phyloP scores from a whole-genome alignment of 2,329 filamentous ascomycete genomes.

The Pyrenochaeta sp. region DNA sequence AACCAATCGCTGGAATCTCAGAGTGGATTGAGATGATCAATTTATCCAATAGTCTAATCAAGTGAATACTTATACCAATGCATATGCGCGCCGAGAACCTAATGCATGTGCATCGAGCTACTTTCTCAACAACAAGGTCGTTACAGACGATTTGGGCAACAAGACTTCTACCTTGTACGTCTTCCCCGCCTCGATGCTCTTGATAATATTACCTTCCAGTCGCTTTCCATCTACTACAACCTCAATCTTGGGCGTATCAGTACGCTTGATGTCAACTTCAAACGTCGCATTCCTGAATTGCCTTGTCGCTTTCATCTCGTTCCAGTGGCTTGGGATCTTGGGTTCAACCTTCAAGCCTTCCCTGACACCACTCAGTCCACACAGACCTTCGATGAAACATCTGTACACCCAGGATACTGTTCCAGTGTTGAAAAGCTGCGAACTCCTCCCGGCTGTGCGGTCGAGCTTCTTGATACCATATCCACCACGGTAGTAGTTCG shows the following conservation, averaged over 20 bases:
- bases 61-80: background rate
- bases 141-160: background rate
- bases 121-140: background rate
- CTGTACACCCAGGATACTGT: conserved; percentile 67
- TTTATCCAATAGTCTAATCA: background rate
- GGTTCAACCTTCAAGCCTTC: conserved; percentile 59
- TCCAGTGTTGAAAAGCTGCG: conserved; percentile 66
- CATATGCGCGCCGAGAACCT: background rate
- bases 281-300: conserved; percentile 63
- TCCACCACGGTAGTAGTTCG: conserved; percentile 63
- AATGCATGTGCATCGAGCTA: background rate
- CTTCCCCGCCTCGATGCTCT: conserved; percentile 52
- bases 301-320: conserved; percentile 57
- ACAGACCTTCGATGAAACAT: conserved; percentile 64
- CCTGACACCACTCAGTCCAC: conserved; percentile 61
- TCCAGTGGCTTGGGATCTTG: conserved; percentile 62
- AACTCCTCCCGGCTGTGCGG: conserved; percentile 61
- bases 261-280: conserved; percentile 55
- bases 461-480: conserved; percentile 27
- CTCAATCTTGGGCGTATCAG: conserved; percentile 51
- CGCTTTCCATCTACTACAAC: conserved; percentile 51
- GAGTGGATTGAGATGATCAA: too few species aligned
- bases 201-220: conserved; percentile 54
- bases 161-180: conserved; percentile 57
- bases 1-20: too few species aligned